Evolutionary conservation across 2,329 filamentous ascomycete species (phyloP).

Genomic region (Botrytis squamosa): DNA sequence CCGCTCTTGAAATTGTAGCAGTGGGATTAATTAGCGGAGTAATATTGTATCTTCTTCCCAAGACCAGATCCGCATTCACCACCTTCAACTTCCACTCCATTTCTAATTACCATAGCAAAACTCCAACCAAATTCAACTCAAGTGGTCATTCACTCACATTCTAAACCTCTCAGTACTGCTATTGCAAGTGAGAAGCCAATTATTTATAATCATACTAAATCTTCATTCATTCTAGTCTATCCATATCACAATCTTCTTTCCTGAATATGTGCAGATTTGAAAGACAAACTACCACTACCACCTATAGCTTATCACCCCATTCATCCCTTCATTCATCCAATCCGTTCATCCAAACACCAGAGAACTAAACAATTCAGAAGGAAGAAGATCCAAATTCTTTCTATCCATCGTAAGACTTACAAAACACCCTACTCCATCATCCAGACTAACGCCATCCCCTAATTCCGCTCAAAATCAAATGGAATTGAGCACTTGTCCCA

Average conservation of each 20-base stretch:
- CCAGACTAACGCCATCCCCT: conserved; percentile 14
- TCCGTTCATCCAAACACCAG: conserved; percentile 9
- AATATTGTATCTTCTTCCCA: neutral
- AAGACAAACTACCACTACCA: neutral
- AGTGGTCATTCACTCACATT: neutral
- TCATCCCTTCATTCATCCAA: conserved; percentile 6
- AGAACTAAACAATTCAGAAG: conserved; percentile 20
- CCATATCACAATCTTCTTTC: neutral
- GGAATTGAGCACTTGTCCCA: conserved; percentile 14
- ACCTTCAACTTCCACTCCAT: neutral
- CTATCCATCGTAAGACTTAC: conserved; percentile 13
- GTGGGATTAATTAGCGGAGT: neutral
- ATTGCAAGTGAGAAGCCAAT: neutral
- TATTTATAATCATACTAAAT: neutral
- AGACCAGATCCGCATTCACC: neutral
- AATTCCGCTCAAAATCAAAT: neutral
- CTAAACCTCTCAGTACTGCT: neutral
- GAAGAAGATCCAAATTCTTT: neutral
- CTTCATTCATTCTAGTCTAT: conserved; percentile 4
- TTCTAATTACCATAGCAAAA: neutral
- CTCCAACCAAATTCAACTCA: neutral
- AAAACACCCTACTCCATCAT: conserved; percentile 6
- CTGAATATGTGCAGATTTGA: neutral
- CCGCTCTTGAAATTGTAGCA: neutral
- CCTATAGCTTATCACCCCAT: neutral